Conservation (phyloP, 2,329 filamentous ascomycete species). For the Aspergillus aculeatus region DNA sequence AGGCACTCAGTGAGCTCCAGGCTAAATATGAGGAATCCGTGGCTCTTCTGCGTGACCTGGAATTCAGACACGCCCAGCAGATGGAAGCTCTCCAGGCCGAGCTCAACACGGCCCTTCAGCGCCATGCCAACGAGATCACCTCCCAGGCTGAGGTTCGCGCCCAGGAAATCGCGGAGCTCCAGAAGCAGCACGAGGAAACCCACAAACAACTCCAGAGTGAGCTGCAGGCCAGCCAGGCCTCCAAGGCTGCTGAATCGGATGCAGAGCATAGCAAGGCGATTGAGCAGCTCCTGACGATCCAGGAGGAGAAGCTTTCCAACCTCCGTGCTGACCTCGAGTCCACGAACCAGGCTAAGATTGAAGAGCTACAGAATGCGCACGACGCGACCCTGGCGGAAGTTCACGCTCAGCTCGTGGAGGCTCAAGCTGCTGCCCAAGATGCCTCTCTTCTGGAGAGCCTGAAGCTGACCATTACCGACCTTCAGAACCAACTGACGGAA, state of each 20-base stretch:
- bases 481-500: constrained; percentile 65
- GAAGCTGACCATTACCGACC: constrained; percentile 46
- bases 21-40: constrained; percentile 35
- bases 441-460: constrained; percentile 38
- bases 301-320: constrained; percentile 40
- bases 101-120: constrained; percentile 20
- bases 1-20: constrained; percentile 33
- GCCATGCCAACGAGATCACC: constrained; percentile 29
- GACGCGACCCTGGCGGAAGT: constrained; percentile 33
- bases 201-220: constrained; percentile 38
- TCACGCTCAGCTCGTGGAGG: constrained; percentile 36
- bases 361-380: constrained; percentile 37
- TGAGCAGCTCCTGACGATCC: constrained; percentile 40
- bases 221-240: constrained; percentile 34
- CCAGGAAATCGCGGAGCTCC: constrained; percentile 35
- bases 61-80: constrained; percentile 31
- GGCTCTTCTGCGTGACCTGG: constrained; percentile 28
- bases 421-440: constrained; percentile 37
- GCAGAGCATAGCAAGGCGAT: constrained; percentile 41
- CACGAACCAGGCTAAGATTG: constrained; percentile 36
- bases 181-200: constrained; percentile 35
- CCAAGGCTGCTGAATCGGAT: constrained; percentile 38
- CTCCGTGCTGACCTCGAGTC: constrained; percentile 38
- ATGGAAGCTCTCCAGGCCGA: constrained; percentile 31
- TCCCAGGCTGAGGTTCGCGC: constrained; percentile 28